Conservation (phyloP, 2,329 filamentous ascomycete genomes). For the Leptodontidium sp. region DNA sequence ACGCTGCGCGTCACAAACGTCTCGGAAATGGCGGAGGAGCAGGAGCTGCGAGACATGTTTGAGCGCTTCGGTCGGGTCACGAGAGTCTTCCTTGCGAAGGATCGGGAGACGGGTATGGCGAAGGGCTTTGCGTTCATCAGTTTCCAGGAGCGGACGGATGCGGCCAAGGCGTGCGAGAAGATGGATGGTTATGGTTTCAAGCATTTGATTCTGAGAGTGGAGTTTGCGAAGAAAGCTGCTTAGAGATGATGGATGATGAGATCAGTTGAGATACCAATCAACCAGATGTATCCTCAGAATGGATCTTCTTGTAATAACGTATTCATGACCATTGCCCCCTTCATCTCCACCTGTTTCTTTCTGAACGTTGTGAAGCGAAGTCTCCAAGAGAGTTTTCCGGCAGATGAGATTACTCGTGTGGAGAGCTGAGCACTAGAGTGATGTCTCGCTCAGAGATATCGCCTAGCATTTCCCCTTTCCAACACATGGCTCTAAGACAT, state of each 20-base stretch:
- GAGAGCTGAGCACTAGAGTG: neutral
- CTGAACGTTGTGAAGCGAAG: too few species aligned
- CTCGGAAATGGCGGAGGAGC: slow-evolving; percentile 96
- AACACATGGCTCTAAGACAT: too few species aligned
- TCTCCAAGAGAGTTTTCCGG: neutral
- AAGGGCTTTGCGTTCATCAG: slow-evolving; percentile 99
- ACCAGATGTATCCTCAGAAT: slow-evolving; percentile 13
- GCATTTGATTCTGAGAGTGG: slow-evolving; percentile 85
- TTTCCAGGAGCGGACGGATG: slow-evolving; percentile 89
- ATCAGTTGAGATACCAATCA: slow-evolving; percentile 20
- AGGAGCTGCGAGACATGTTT: slow-evolving; percentile 96
- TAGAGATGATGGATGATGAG: slow-evolving; percentile 31
- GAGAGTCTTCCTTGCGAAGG: slow-evolving; percentile 96
- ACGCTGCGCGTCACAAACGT: slow-evolving; percentile 98
- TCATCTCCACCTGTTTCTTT: neutral
- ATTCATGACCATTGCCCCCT: slow-evolving; percentile 6
- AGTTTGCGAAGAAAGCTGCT: slow-evolving; percentile 81
- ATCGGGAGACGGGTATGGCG: slow-evolving; percentile 92
- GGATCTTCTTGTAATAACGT: slow-evolving; percentile 28
- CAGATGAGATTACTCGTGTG: neutral
- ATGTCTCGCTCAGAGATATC: neutral
- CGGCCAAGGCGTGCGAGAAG: slow-evolving; percentile 92
- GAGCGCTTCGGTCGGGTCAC: slow-evolving; percentile 97
- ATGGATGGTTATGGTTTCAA: slow-evolving; percentile 96
- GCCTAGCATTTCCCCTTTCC: neutral